A percentile compares a stretch with the other conserved stretches of the same genome.
Conservation (phyloP, 1,284 basidiomycete genomes). For the Vanrija pseudolonga region DNA sequence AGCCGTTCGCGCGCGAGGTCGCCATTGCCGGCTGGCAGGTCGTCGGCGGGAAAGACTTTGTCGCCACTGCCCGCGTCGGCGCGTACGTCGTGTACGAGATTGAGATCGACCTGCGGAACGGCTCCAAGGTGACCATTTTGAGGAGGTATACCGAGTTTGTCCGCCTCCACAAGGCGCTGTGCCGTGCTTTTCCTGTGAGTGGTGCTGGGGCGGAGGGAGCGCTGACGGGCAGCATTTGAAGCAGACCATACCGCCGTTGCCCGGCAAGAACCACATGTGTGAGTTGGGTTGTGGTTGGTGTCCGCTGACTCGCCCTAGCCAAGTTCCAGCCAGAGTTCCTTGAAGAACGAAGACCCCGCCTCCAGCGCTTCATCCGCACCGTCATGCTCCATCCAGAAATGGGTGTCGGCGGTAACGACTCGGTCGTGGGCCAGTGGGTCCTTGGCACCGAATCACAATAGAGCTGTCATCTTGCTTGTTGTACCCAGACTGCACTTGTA, state of each 20-base stretch:
- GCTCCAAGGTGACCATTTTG: constrained; percentile 31
- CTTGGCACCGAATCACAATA: constrained; percentile 7
- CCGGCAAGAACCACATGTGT: constrained; percentile 46
- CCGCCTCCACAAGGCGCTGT: constrained; percentile 26
- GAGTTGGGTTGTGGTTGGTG: neutral
- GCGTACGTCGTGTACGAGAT: constrained; percentile 49
- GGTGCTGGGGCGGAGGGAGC: neutral
- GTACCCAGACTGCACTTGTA: no score
- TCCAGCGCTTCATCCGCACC: constrained; percentile 40
- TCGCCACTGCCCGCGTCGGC: constrained; percentile 32
- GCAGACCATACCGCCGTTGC: constrained; percentile 34
- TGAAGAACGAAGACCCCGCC: constrained; percentile 33
- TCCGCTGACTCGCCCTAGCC: constrained; percentile 16
- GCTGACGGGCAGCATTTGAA: constrained; percentile 24
- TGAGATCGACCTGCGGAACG: constrained; percentile 30
- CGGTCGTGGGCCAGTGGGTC: constrained; percentile 36
- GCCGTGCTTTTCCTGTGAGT: constrained; percentile 31
- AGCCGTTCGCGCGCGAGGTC: constrained; percentile 34
- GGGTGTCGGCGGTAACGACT: constrained; percentile 33
- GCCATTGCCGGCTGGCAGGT: constrained; percentile 38
- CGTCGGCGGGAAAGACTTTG: constrained; percentile 38
- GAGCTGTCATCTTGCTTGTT: no score
- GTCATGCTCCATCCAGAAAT: constrained; percentile 46
- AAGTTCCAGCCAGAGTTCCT: constrained; percentile 42
- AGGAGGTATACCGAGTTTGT: constrained; percentile 44